Percentiles rank a stretch among this genome's conserved stretches.
phyloP scores from a whole-genome alignment of 2,329 filamentous ascomycete species.

The Aspergillus hortae region DNA sequence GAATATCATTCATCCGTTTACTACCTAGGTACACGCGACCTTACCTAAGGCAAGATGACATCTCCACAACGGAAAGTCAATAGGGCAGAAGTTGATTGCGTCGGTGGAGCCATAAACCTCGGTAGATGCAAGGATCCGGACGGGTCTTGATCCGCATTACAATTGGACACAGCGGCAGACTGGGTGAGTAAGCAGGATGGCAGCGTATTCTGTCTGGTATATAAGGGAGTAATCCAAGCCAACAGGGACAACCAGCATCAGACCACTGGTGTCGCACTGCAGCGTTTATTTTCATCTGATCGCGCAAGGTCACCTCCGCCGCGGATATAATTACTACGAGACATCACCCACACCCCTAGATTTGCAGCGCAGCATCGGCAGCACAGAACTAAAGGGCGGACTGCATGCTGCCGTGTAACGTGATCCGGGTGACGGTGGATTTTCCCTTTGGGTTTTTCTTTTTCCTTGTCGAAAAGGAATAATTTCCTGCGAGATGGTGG shows the following conservation, averaged over 20 bases:
- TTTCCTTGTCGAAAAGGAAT: not conserved
- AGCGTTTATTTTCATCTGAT: not conserved
- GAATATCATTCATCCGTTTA: not conserved
- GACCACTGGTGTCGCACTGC: not conserved
- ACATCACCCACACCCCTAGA: not conserved
- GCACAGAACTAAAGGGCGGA: slow-evolving; percentile 6
- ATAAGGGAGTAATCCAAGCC: no score
- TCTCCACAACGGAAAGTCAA: not conserved
- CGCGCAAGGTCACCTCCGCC: not conserved
- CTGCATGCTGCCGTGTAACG: slow-evolving; percentile 16
- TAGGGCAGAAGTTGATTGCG: not conserved
- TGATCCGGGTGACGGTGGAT: not conserved
- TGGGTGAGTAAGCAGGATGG: no score
- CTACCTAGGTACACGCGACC: not conserved
- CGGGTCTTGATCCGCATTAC: not conserved
- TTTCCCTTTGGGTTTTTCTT: not conserved
- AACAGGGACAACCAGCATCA: no score
- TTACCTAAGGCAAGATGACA: not conserved
- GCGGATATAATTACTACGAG: not conserved
- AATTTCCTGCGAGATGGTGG: no score
- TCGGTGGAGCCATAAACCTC: not conserved
- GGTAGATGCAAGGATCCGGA: not conserved
- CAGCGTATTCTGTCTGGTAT: no score
- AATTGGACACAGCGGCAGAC: no score
- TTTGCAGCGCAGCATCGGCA: slow-evolving; percentile 1